These are phyloP conservation scores for Gymnopilus junonius DNA, from an alignment of 768 basidiomycete genomes.

Conservation along the genomic window DNA sequence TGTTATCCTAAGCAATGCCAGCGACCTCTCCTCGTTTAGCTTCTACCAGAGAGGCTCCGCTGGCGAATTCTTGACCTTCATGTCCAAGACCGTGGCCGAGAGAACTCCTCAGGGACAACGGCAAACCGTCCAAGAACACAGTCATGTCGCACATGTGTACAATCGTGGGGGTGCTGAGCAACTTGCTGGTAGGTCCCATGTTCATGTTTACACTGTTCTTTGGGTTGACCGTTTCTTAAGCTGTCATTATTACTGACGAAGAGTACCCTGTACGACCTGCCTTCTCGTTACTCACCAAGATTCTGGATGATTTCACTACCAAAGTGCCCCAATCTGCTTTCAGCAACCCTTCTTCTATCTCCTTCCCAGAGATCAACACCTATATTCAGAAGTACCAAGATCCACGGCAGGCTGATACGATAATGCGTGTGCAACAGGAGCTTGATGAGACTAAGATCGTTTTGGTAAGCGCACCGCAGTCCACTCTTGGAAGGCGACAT, in stretches of 20 bases:
- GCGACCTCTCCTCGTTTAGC: constrained; percentile 88
- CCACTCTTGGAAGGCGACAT: not conserved
- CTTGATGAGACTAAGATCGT: constrained; percentile 99
- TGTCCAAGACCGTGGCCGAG: constrained; percentile 90
- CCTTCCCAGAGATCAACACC: constrained; percentile 74
- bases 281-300: constrained; percentile 91
- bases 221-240: constrained; percentile 42
- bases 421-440: constrained; percentile 98
- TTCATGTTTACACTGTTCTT: not conserved
- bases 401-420: constrained; percentile 94
- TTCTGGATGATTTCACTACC: constrained; percentile 89
- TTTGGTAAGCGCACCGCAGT: constrained; percentile 60
- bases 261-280: constrained; percentile 98
- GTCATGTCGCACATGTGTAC: constrained; percentile 92
- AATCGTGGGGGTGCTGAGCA: constrained; percentile 87
- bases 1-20: constrained; percentile 67
- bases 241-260: constrained; percentile 90
- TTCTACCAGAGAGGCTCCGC: constrained; percentile 93
- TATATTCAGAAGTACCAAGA: constrained; percentile 96
- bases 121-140: constrained; percentile 94
- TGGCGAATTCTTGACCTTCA: constrained; percentile 92
- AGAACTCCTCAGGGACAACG: constrained; percentile 87
- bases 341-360: constrained; percentile 66
- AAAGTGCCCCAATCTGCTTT: constrained; percentile 78
- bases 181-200: constrained; percentile 64